Base-by-base conservation (phyloP, 1,284 basidiomycete species). In the Microstroma glucosiphilum region DNA sequence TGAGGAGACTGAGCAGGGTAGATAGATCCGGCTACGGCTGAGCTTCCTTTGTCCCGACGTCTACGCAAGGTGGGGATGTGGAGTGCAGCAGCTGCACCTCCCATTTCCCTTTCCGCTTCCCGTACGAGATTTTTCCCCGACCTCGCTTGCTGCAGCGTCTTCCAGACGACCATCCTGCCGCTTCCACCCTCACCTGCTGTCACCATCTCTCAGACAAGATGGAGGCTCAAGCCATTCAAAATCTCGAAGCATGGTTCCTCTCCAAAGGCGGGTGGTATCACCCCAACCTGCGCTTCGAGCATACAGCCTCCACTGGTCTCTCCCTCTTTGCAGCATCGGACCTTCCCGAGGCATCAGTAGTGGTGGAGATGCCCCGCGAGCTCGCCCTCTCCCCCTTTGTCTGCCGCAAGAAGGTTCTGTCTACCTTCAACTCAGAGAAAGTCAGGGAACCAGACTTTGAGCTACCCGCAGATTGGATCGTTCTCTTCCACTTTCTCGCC, bases 221-320 rank as follows among this genome's bases (percentile, higher is more conserved):
- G 30, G 30, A 37, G 30, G 30, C 30, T 9, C 30, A 37, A 37
- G 43, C 43, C 43, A 48, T 48, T 48, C 56, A 51, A n/a, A 61
- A 46, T 25, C 60, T 56, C n/a, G 67, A 67, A 7, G 61, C 59
- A 1, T 51, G 59, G 15, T 62, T 64, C 21, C 62, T 17, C 43
- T 56, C 55, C 60, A 46, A 26, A 61, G 59, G 19, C 68, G 59
- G 25, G 40, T 60, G 12, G 66, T 65, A 3, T 66, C 68, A 58
- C 12, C 43, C 43, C 43, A 48, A 12, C 21, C 12, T 48, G 17
- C 17, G 15, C 43, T 48, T 48, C 43, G 43, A 48, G 43, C 43
- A 48, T 48, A 21, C 43, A 6, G 6, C 15, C 43, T 17, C 43
- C 6, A 54, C 51, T 8, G 51, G 51, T 25, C 51, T 54, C 51